Conservation (phyloP, 148 eudicot genomes). For the Simmondsia chinensis region DNA sequence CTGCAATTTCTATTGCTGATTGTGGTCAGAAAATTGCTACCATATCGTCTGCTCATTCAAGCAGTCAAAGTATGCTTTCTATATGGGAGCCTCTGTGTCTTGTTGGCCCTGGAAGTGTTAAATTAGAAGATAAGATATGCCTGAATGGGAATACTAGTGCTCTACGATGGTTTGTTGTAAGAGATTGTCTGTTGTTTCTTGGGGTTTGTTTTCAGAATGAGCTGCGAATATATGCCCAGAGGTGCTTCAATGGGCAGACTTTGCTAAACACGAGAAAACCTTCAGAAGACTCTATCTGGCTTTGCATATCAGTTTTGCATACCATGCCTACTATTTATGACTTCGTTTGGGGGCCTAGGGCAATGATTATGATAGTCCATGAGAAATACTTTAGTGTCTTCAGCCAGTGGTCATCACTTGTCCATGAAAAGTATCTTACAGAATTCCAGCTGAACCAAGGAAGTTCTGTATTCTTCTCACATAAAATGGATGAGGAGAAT, state of each 20-base stretch:
- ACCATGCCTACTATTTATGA: constrained; percentile 31
- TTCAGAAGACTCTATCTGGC: constrained; percentile 49
- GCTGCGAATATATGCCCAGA: constrained; percentile 58
- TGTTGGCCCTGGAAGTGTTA: constrained; percentile 39
- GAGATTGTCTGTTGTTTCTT: constrained; percentile 60
- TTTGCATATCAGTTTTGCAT: constrained; percentile 46
- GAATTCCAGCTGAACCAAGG: constrained; percentile 6
- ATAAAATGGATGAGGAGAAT: constrained; percentile 20
- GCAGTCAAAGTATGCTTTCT: constrained; percentile 21
- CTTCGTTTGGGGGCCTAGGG: constrained; percentile 74
- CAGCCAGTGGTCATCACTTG: constrained; percentile 47
- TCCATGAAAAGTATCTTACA: constrained; percentile 13
- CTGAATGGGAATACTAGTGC: constrained; percentile 42
- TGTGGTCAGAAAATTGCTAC: constrained; percentile 81
- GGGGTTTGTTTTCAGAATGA: constrained; percentile 77
- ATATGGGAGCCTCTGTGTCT: constrained; percentile 68
- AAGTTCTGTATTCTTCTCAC: constrained; percentile 8
- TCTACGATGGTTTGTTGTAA: constrained; percentile 59
- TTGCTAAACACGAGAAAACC: constrained; percentile 17
- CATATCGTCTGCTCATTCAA: constrained; percentile 21
- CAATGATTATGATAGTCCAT: constrained; percentile 48
- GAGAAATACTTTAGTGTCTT: constrained; percentile 55
- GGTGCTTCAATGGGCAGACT: constrained; percentile 25
- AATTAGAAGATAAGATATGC: constrained; percentile 54
- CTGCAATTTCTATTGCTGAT: constrained; percentile 44